phyloP scores from a whole-genome alignment of 495 filamentous ascomycete species.

The Rhizodiscina lignyota region DNA sequence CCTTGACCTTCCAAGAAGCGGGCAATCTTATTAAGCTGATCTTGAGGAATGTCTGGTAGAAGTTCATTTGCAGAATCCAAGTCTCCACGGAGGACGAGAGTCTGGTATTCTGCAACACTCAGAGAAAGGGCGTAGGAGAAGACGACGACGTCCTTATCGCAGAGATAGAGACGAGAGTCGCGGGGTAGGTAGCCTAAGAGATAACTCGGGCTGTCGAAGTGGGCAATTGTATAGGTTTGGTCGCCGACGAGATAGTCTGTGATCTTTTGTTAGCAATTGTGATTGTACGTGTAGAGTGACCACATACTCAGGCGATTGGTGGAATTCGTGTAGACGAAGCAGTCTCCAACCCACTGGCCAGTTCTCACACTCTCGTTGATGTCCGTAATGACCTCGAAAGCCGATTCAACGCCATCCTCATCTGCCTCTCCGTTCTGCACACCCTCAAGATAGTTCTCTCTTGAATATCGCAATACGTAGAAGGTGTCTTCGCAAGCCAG shows the following conservation, averaged over 20 bases:
- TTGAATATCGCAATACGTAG: slow-evolving; percentile 81
- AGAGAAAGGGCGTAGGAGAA: slow-evolving; percentile 84
- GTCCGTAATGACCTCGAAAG: slow-evolving; percentile 88
- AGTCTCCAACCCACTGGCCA: slow-evolving; percentile 96
- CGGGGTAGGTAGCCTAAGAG: slow-evolving; percentile 87
- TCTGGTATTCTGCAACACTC: slow-evolving; percentile 94
- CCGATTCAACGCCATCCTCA: slow-evolving; percentile 94
- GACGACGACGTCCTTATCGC: slow-evolving; percentile 86
- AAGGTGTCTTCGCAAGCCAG: slow-evolving; percentile 91
- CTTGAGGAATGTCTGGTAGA: slow-evolving; percentile 62
- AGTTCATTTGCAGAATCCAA: slow-evolving; percentile 82
- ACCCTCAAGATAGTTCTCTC: slow-evolving; percentile 72
- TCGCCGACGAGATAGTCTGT: slow-evolving; percentile 96
- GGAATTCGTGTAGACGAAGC: slow-evolving; percentile 94
- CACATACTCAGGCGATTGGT: slow-evolving; percentile 97
- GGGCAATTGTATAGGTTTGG: slow-evolving; percentile 95
- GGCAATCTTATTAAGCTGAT: slow-evolving; percentile 93
- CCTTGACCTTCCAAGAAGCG: slow-evolving; percentile 96
- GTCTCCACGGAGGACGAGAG: slow-evolving; percentile 84
- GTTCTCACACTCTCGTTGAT: slow-evolving; percentile 88
- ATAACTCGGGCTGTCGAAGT: slow-evolving; percentile 93
- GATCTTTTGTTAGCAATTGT: too few species aligned
- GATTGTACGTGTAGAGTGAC: too few species aligned
- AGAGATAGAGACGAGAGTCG: slow-evolving; percentile 81
- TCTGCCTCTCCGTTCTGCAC: slow-evolving; percentile 67